Percentiles rank a stretch among this genome's conserved stretches.
Evolutionary conservation across 208 protist species (phyloP).

Genomic region (Crithidia mellificae): DNA sequence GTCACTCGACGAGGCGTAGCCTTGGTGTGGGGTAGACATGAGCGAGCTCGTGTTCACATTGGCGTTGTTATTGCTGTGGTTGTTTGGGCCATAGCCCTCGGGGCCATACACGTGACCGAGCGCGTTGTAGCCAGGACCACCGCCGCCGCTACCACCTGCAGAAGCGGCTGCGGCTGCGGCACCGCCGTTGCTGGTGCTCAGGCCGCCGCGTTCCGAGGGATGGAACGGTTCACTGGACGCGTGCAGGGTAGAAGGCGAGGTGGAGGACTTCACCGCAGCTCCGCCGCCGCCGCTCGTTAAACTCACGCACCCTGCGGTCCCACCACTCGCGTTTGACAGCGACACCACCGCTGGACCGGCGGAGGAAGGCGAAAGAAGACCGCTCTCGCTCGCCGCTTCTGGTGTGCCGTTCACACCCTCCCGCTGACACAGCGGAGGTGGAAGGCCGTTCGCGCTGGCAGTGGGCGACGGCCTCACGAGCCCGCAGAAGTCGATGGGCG

Average conservation of each 20-base stretch:
- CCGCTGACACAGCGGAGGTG: background rate
- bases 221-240: slow-evolving; percentile 5
- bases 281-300: background rate
- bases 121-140: too few species aligned
- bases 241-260: background rate
- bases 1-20: background rate
- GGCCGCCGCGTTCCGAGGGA: background rate
- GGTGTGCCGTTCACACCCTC: background rate
- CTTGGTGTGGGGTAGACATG: slow-evolving; percentile 6
- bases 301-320: background rate
- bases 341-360: background rate
- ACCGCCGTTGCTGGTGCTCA: background rate
- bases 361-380: background rate
- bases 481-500: slow-evolving; percentile 25
- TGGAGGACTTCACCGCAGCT: background rate
- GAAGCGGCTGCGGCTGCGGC: background rate
- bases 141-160: too few species aligned
- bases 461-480: background rate
- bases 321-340: background rate
- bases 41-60: background rate
- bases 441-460: too few species aligned
- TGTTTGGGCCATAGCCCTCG: background rate
- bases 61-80: background rate
- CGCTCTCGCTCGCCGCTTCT: background rate
- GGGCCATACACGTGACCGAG: background rate